phyloP scores from a whole-genome alignment of 2,329 filamentous ascomycete species.

The Periconia sp. region DNA sequence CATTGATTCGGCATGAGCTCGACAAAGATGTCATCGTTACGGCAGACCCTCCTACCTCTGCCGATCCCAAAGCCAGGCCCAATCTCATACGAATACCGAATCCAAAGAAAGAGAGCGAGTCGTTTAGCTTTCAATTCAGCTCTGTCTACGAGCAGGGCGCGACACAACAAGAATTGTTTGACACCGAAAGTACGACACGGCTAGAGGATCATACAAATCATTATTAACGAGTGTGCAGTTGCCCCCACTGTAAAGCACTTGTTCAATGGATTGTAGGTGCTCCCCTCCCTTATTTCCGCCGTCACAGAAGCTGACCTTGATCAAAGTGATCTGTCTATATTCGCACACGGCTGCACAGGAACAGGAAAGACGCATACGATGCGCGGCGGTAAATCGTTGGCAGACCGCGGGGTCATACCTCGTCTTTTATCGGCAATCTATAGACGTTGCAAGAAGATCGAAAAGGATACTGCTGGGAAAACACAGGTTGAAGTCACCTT shows the following conservation, averaged over 20 bases:
- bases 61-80: constrained; percentile 48
- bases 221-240: constrained; percentile 57
- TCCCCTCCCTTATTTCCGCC: constrained; percentile 56
- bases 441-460: constrained; percentile 79
- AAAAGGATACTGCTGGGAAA: constrained; percentile 72
- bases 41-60: constrained; percentile 52
- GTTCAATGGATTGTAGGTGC: constrained; percentile 70
- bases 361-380: constrained; percentile 97
- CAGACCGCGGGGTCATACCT: constrained; percentile 85
- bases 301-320: neutral
- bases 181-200: constrained; percentile 70
- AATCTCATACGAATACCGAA: constrained; percentile 85
- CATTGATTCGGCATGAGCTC: constrained; percentile 80
- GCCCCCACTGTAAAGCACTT: constrained; percentile 87
- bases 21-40: constrained; percentile 86
- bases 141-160: constrained; percentile 81
- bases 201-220: constrained; percentile 2
- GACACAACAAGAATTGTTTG: constrained; percentile 85
- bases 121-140: constrained; percentile 94
- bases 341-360: constrained; percentile 90
- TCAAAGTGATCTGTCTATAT: constrained; percentile 62
- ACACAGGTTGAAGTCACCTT: constrained; percentile 74
- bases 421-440: constrained; percentile 83
- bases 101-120: constrained; percentile 87
- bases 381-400: constrained; percentile 84